Base-by-base conservation (phyloP, 768 basidiomycete genomes). In the Fomitopsis pulvina region DNA sequence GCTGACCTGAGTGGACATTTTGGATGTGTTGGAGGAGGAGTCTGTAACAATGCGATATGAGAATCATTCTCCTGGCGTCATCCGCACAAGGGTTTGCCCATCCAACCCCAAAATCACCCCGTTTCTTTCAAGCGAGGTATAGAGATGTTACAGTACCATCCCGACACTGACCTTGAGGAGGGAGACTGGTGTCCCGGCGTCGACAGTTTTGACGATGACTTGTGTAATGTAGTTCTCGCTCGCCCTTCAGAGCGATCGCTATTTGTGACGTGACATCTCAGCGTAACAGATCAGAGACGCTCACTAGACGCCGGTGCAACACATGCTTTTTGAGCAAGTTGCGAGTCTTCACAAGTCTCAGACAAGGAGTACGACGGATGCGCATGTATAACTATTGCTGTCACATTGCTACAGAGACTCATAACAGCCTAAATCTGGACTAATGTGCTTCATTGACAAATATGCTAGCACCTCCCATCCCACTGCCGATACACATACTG, bases 1-100 rank as follows among this genome's bases (percentile, higher is more conserved):
- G 79, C 89, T 92, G 78, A 96, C 92, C 66, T 86, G 85, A 60
- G 79, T 67, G 65, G 88, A 76, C 90, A 92, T 92, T 63, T 75
- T 81, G 70, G 57, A 42, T 50, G 32, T 34, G 8, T 22, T 4
- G 10, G 20, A n/a, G 24, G 39, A 21, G 41, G 41, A 41, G 20
- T 22, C 41, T 41, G 18, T 3, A 12, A 4, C 11, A 41, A 41
- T 34, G 32, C 32, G 10, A 34, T n/a, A 22, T 22, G 24, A 41
- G 24, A 21, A 11, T 41, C 41, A 41, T 9, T 8, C 20, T 41
- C 20, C 12, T n/a, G 25, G 47, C 20, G 28, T 34, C 24, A 25
- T 32, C 28, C 25, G 28, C 27, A 8, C 6, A 20, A 22, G 22
- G 25, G 37, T 10, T 14, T 7, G 6, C n/a, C 18, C 29, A 46